Evolutionary conservation across 2,329 filamentous ascomycete genomes (phyloP).

Genomic region (Botryotinia globosa): DNA sequence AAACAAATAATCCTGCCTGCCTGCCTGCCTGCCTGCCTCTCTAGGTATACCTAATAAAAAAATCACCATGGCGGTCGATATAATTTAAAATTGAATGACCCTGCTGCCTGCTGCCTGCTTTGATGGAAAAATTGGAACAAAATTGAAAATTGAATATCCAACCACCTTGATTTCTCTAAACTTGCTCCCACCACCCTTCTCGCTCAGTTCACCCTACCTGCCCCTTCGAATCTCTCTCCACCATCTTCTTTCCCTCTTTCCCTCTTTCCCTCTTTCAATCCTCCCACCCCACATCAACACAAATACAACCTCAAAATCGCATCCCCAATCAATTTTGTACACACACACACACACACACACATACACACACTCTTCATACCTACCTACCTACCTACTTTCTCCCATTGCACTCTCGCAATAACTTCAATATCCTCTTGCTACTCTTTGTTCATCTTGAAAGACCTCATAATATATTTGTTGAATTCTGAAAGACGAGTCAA

Average conservation of each 20-base stretch:
- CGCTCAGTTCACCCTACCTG: background rate
- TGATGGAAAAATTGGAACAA: too few species aligned
- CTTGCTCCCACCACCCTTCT: background rate
- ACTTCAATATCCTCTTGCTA: background rate
- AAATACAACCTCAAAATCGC: slow-evolving; percentile 17
- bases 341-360: slow-evolving; percentile 9
- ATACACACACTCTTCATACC: slow-evolving; percentile 4
- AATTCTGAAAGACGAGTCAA: slow-evolving; percentile 23
- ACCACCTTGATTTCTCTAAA: slow-evolving; percentile 4
- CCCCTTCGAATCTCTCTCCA: background rate
- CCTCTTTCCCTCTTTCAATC: background rate
- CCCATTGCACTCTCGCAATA: background rate
- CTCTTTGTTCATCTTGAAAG: background rate
- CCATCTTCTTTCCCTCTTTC: background rate
- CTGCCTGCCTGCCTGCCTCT: too few species aligned
- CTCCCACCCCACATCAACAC: slow-evolving; percentile 12
- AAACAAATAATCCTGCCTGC: background rate
- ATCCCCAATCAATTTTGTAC: slow-evolving; percentile 13
- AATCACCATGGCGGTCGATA: background rate
- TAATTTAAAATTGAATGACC: slow-evolving; percentile 9
- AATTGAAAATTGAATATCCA: background rate
- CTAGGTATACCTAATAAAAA: background rate
- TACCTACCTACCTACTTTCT: background rate
- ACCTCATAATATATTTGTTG: slow-evolving; percentile 1
- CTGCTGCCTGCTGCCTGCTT: background rate